Base-by-base conservation (phyloP, 2,329 filamentous ascomycete species). In the Apiospora rasikravindrae region DNA sequence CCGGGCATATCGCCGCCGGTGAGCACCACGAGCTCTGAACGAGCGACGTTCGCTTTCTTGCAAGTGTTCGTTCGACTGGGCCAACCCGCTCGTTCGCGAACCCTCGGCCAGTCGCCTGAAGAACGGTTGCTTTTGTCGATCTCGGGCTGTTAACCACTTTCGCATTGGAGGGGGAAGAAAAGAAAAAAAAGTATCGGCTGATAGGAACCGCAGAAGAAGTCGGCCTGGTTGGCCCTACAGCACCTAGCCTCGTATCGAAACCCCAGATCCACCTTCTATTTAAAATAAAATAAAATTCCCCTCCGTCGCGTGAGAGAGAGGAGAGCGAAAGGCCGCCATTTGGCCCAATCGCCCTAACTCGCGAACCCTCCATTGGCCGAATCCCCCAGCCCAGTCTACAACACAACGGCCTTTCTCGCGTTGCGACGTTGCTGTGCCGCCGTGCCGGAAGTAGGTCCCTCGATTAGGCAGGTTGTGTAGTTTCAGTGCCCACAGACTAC, bases 211-310 rank as follows among this genome's bases (percentile, higher is more conserved):
- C 33, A 64, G 29, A 40, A 14, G 57, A 11, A n/a, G 19, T 64
- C 33, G 10, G 11, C 8, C 33, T 64, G 33, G 57, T 64, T 64
- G 57, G 33, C 57, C 22, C 33, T n/a, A 40, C 33, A 8, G 26
- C 29, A 61, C 29, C 26, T 40, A 33, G 57, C 22, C 57, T 64
- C 57, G 57, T 64, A 64, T 64, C 33, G 33, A 64, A 64, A 64
- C 57, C 57, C 57, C 57, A 64, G 57, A 64, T 22, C 57, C 57
- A 40, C 57, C 14, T 64, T 40, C 57, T 64, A 40, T 64, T 40
- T 64, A 64, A 64, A 64, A 64, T 64, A 64, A 64, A 64, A 64
- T 40, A 42, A 64, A 33, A 61, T 37, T n/a, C n/a, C 53, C 53
- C 29, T 40, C 57, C 19, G 19, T 40, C 33, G 29, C 33, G 29